Conservation (phyloP, 2,329 filamentous ascomycete genomes). For the Metarhizium rileyi region DNA sequence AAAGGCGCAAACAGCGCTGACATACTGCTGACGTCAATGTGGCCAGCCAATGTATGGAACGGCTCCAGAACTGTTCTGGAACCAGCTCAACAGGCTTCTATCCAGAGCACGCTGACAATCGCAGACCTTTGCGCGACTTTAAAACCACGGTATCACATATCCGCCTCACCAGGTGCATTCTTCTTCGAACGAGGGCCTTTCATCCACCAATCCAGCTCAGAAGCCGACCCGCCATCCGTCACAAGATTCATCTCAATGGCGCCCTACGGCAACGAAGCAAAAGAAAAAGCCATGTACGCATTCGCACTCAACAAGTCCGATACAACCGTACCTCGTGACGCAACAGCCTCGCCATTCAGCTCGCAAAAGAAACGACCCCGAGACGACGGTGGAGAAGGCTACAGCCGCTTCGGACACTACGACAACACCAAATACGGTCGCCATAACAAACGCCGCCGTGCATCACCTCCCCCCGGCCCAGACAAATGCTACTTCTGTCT, state of each 20-base stretch:
- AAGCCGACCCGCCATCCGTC: conserved; percentile 43
- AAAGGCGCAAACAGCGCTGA: conserved; percentile 71
- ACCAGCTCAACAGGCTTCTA: conserved; percentile 39
- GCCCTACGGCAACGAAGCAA: conserved; percentile 61
- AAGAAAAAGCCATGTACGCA: conserved; percentile 74
- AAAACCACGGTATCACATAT: conserved; percentile 89
- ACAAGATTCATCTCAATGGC: conserved; percentile 91
- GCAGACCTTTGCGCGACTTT: conserved; percentile 69
- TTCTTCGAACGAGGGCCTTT: conserved; percentile 93
- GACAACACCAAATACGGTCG: conserved; percentile 34
- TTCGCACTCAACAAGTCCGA: conserved; percentile 62
- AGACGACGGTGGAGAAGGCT: conserved; percentile 32
- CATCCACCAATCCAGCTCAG: conserved; percentile 50
- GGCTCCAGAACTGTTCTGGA: conserved; percentile 56
- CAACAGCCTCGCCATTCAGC: conserved; percentile 67
- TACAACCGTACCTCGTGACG: conserved; percentile 55
- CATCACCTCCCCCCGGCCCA: conserved; percentile 55
- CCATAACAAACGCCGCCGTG: conserved; percentile 34
- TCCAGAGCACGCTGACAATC: conserved; percentile 54
- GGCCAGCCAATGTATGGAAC: conserved; percentile 65
- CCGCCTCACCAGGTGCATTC: conserved; percentile 51
- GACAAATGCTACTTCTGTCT: conserved; percentile 92
- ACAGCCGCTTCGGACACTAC: conserved; percentile 43
- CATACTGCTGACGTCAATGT: conserved; percentile 77
- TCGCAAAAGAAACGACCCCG: conserved; percentile 48